Evolutionary conservation across 805 yeast genomes (phyloP).

Genomic region (Wickerhamomyces mucosus): DNA sequence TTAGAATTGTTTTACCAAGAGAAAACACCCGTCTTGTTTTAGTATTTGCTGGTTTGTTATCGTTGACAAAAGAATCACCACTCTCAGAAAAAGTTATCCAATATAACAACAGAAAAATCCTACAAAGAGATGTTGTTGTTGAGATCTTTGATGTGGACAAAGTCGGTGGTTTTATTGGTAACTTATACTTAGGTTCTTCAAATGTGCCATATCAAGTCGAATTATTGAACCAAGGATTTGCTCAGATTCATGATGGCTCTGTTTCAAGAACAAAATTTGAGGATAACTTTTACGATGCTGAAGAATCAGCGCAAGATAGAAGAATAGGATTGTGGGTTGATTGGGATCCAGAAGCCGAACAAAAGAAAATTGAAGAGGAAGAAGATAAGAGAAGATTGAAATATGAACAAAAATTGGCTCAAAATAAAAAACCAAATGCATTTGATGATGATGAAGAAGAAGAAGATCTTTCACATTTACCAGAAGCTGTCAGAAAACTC

Average conservation of each 20-base stretch:
- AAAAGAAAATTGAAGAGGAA: constrained; percentile 17
- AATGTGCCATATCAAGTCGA: constrained; percentile 47
- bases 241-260: constrained; percentile 55
- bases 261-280: constrained; percentile 47
- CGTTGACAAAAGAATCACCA: constrained; percentile 26
- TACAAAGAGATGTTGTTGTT: constrained; percentile 68
- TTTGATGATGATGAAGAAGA: constrained; percentile 18
- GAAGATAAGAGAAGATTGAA: constrained; percentile 19
- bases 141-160: constrained; percentile 64
- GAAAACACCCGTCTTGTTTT: constrained; percentile 63
- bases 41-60: constrained; percentile 66
- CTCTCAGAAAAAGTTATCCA: constrained; percentile 42
- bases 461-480: constrained; percentile 17
- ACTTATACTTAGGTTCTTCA: constrained; percentile 42
- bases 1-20: constrained; percentile 55
- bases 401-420: constrained; percentile 16
- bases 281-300: constrained; percentile 47
- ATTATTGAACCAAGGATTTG: constrained; percentile 55
- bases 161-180: constrained; percentile 75
- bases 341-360: constrained; percentile 37
- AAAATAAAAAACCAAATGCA: constrained; percentile 15
- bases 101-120: constrained; percentile 41
- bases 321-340: constrained; percentile 61
- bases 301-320: constrained; percentile 45
- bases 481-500: constrained; percentile 20